Percentiles rank a stretch among this genome's conserved stretches.
These are phyloP conservation scores for Fusarium brachygibbosum DNA, from an alignment of 2,329 filamentous ascomycete genomes.

Conservation along the genomic window DNA sequence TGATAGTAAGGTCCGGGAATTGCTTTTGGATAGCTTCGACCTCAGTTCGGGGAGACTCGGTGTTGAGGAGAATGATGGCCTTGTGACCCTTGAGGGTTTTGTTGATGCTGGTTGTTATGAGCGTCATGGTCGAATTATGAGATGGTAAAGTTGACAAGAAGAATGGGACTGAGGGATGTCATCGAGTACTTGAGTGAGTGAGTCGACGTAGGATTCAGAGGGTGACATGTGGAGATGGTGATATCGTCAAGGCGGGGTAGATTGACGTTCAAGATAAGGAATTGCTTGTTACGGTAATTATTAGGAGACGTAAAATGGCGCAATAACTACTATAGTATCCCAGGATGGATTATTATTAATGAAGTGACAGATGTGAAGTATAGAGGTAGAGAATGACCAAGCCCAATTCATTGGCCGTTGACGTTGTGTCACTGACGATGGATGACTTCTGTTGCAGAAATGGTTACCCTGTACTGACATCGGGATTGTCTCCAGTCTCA, in stretches of 20 bases:
- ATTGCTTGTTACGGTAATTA: slow-evolving; percentile 3
- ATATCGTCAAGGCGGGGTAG: slow-evolving; percentile 47
- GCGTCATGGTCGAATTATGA: slow-evolving; percentile 23
- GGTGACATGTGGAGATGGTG: slow-evolving; percentile 41
- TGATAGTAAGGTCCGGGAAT: slow-evolving; percentile 62
- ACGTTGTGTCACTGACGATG: background rate
- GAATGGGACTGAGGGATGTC: accelerated
- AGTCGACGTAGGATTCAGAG: background rate
- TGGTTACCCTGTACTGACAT: background rate
- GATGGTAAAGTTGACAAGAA: accelerated
- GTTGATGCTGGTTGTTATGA: slow-evolving; percentile 47
- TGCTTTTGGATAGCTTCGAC: slow-evolving; percentile 54
- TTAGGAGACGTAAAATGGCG: slow-evolving; percentile 17
- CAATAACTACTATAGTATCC: background rate
- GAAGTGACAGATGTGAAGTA: background rate
- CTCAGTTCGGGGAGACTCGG: slow-evolving; percentile 51
- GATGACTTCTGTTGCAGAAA: background rate
- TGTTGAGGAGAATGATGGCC: slow-evolving; percentile 59
- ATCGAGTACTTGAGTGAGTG: background rate
- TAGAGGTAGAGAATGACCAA: background rate
- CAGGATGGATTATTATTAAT: background rate
- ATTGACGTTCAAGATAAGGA: slow-evolving; percentile 37
- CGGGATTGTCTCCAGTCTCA: background rate
- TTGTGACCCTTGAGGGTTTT: slow-evolving; percentile 63
- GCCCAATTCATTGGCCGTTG: background rate